phyloP scores from a whole-genome alignment of 2,329 filamentous ascomycete genomes.

The Colletotrichum tanaceti region DNA sequence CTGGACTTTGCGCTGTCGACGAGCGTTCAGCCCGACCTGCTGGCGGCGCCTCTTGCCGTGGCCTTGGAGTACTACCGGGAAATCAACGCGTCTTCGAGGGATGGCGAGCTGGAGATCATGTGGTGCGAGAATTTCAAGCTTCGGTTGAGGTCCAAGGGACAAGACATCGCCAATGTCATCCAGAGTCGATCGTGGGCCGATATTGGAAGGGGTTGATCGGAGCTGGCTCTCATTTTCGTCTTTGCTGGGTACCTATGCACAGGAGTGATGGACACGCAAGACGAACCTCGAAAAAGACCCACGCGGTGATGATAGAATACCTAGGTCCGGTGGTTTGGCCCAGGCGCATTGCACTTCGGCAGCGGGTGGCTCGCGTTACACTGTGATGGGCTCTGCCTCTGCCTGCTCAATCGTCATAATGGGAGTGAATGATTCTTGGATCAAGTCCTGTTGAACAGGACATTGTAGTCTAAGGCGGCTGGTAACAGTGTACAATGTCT shows the following conservation, averaged over 20 bases:
- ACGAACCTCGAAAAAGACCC: neutral
- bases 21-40: slow-evolving; percentile 60
- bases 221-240: neutral
- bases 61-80: slow-evolving; percentile 57
- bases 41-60: slow-evolving; percentile 57
- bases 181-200: slow-evolving; percentile 54
- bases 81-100: slow-evolving; percentile 52
- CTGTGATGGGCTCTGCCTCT: neutral
- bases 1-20: slow-evolving; percentile 59
- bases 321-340: neutral
- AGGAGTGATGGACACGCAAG: neutral
- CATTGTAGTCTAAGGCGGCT: neutral
- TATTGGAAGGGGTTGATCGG: slow-evolving; percentile 42
- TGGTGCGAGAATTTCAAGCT: slow-evolving; percentile 61
- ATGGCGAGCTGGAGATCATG: slow-evolving; percentile 58
- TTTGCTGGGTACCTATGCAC: neutral
- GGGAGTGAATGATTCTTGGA: neutral
- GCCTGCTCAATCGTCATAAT: neutral
- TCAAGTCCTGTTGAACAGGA: neutral
- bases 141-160: slow-evolving; percentile 54
- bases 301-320: neutral
- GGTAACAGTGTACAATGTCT: no score
- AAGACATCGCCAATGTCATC: slow-evolving; percentile 54
- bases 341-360: slow-evolving; percentile 12
- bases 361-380: neutral